Evolutionary conservation across 2,329 filamentous ascomycete species (phyloP).

Genomic region (Scleromitrula shiraiana): DNA sequence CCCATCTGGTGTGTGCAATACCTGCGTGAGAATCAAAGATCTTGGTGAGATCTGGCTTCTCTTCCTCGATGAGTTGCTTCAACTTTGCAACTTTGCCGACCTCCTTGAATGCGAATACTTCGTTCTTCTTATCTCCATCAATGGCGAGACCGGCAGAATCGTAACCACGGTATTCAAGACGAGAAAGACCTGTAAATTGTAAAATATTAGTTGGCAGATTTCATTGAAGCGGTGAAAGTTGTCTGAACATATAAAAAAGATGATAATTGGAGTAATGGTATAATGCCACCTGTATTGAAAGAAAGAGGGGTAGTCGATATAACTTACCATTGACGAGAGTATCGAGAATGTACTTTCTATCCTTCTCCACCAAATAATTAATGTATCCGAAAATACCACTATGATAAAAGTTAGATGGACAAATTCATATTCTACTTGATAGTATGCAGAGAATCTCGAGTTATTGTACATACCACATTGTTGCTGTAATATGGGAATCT

Average conservation of each 20-base stretch:
- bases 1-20: slow-evolving; percentile 98
- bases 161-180: slow-evolving; percentile 97
- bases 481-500: slow-evolving; percentile 1
- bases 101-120: slow-evolving; percentile 96
- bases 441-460: neutral
- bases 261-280: neutral
- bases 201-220: neutral
- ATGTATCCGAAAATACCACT: slow-evolving; percentile 98
- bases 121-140: slow-evolving; percentile 98
- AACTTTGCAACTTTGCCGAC: slow-evolving; percentile 98
- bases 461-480: slow-evolving; percentile 24
- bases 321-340: slow-evolving; percentile 77
- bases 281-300: neutral
- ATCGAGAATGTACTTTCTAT: slow-evolving; percentile 91
- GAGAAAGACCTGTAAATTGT: slow-evolving; percentile 49
- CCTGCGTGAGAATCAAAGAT: slow-evolving; percentile 96
- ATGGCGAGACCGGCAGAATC: slow-evolving; percentile 93
- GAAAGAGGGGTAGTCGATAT: slow-evolving; percentile 5
- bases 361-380: slow-evolving; percentile 98
- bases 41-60: slow-evolving; percentile 79
- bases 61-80: slow-evolving; percentile 81
- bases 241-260: neutral
- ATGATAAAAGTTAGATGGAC: slow-evolving; percentile 3
- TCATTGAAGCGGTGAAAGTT: neutral
- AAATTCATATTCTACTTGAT: slow-evolving; percentile 3